Base-by-base conservation (phyloP, 2,329 filamentous ascomycete species). In the Lasiodiplodia hormozganensis region DNA sequence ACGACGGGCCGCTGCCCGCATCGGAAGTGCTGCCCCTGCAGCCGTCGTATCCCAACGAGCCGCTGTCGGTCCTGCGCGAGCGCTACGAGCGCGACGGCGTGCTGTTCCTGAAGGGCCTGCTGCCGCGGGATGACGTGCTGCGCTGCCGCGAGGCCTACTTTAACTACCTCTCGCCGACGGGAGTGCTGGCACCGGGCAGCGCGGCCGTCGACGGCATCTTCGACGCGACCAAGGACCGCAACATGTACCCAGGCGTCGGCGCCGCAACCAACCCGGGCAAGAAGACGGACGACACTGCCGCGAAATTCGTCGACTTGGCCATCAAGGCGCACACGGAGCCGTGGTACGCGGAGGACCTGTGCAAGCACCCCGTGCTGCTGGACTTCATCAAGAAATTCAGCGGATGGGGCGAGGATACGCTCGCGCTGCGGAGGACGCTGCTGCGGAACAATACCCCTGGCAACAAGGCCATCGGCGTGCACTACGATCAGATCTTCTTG, bases 401-500 rank as follows among this genome's bases (percentile, higher is more conserved):
- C 0, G 85, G 83, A 1, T 89, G 87, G 87, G 84, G 81, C 0
- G 80, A 84, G 0, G 73, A 82, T 52, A 85, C 83, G 0, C 74
- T 86, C 2, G 77, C 73, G 7, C 76, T 87, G 2, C 76, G 80
- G 6, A 78, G 87, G 36, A 86, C 85, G 0, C 73, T 88, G 11
- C 73, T 88, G 65, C 77, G 87, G 52, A 88, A 88, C 70, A 88
- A 87, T 70, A 85, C 84, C 0, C 86, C 86, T 0, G 82, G 82
- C 0, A 87, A 85, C 62, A 85, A 86, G 70, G 85, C 86, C 0
- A 88, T 88, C 69, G 86, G 86, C 0, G 86, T 89, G 3, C 87
- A 89, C 70, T 88, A 88, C 71, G 86, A 89, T 71, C 86, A 88
- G 76, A 87, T 85, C 25, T 88, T 88, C 71, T 74, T 88, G 58